phyloP scores from a whole-genome alignment of 257 asterid genomes.

The Datura wrightii region DNA sequence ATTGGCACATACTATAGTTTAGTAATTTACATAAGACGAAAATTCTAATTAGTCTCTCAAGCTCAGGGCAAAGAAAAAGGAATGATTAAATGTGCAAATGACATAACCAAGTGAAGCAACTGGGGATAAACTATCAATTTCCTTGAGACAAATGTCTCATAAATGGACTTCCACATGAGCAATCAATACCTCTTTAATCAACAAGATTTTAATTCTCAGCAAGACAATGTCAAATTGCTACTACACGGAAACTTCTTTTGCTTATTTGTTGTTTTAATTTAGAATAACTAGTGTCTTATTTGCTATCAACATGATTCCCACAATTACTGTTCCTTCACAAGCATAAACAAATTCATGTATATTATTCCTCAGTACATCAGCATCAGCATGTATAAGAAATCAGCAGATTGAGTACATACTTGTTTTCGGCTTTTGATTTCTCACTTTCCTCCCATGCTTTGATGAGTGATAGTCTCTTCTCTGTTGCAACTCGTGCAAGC shows the following conservation, averaged over 20 bases:
- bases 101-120: constrained; percentile 23
- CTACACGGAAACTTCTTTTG: neutral
- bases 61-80: neutral
- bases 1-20: neutral
- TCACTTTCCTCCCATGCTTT: constrained; percentile 99
- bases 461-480: constrained; percentile 77
- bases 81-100: neutral
- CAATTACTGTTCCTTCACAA: neutral
- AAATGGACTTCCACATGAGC: neutral
- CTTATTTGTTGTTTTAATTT: neutral
- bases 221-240: neutral
- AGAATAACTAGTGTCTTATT: neutral
- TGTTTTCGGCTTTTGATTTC: constrained; percentile 87
- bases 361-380: neutral
- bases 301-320: neutral
- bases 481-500: constrained; percentile 79
- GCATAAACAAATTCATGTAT: neutral
- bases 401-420: constrained; percentile 51
- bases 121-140: neutral
- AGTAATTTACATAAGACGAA: neutral
- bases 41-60: neutral
- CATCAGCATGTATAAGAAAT: neutral
- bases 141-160: neutral
- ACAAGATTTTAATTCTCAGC: neutral
- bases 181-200: neutral